Evolutionary conservation across 208 protist species (phyloP), one percentile per base, ranked within the genome.

Genomic region (Phytomonas francai): DNA sequence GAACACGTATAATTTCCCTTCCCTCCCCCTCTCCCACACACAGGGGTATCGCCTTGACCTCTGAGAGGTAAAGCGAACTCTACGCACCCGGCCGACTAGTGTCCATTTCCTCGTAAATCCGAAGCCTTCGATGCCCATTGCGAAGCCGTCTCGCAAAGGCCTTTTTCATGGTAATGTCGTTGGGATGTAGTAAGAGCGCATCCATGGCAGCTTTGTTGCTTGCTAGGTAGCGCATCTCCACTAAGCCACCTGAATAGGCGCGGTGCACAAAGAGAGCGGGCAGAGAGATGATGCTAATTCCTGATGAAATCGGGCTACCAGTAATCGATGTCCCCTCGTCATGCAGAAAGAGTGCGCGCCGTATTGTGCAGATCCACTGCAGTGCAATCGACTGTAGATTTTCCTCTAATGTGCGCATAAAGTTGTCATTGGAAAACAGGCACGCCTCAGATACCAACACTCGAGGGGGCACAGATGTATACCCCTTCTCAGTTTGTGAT

Each of bases 181-280:
- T 88, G 6, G 89, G 84, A 67, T 85, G 84, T 67, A 94, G 78
- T 57, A 94, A 72, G 36, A 94, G 32, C 62, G 85, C 85, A 66
- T 94, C 84, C 69, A 92, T 69, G 2, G 89, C 89, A 14, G 72
- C 67, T 28, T 73, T 77, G 63, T 94, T 94, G 49, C 73, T 74
- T 64, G 80, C 77, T 68, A 94, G 67, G 68, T 94, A 94, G 11
- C 68, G 76, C 65, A 94, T 79, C 71, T 92, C 84, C 16, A 70
- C 45, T 32, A 67, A 54, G 0, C 84, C 77, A 28, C 89, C 89
- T 9, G 79, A 82, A 66, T 87, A 87, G 16, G 68, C 83, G 31
- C 89, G 86, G 25, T 94, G 83, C 6, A 82, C 74, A 75, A 91
- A 94, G 32, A 92, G 66, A 22, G 81, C 72, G 0, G 89, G 89